A percentile compares a stretch with the other conserved stretches of the same genome.
These are phyloP conservation scores for Geosmithia putterillii DNA, from an alignment of 2,329 filamentous ascomycete genomes.

Conservation along the genomic window DNA sequence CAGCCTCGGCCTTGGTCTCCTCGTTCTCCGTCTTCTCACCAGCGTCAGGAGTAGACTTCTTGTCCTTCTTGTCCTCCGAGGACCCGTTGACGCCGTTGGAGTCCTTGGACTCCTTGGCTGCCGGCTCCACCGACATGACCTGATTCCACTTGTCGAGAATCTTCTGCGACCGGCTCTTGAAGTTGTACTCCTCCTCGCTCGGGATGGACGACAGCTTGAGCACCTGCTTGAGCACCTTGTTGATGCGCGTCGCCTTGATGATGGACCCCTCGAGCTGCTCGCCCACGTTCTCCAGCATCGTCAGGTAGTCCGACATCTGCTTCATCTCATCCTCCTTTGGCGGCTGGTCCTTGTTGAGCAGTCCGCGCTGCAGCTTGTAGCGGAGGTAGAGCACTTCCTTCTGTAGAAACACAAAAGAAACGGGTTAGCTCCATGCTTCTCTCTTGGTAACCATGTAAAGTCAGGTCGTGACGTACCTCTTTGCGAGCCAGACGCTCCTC, in stretches of 20 bases:
- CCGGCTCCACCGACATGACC: slow-evolving; percentile 52
- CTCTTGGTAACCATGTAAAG: not conserved
- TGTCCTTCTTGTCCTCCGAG: slow-evolving; percentile 24
- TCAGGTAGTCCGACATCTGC: slow-evolving; percentile 63
- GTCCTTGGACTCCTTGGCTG: slow-evolving; percentile 15
- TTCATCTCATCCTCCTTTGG: slow-evolving; percentile 83
- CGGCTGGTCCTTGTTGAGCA: slow-evolving; percentile 70
- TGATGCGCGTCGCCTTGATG: slow-evolving; percentile 88
- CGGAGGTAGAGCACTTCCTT: slow-evolving; percentile 83
- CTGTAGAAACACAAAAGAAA: slow-evolving; percentile 27
- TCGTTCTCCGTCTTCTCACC: not conserved
- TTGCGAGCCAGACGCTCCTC: slow-evolving; percentile 48
- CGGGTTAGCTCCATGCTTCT: not conserved
- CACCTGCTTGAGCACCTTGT: slow-evolving; percentile 95
- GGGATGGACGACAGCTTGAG: slow-evolving; percentile 79
- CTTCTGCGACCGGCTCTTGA: slow-evolving; percentile 70
- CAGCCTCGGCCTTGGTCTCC: slow-evolving; percentile 18
- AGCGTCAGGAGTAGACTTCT: slow-evolving; percentile 22
- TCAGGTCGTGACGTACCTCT: slow-evolving; percentile 29
- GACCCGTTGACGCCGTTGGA: slow-evolving; percentile 38
- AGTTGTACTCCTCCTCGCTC: slow-evolving; percentile 76
- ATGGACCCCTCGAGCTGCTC: slow-evolving; percentile 74
- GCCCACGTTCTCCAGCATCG: slow-evolving; percentile 60
- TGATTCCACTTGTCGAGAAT: slow-evolving; percentile 86
- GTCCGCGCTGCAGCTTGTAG: slow-evolving; percentile 89